Evolutionary conservation across 352 stramenopile species (phyloP), one percentile per base, ranked within the genome.

Genomic region (Phytophthora multivora): DNA sequence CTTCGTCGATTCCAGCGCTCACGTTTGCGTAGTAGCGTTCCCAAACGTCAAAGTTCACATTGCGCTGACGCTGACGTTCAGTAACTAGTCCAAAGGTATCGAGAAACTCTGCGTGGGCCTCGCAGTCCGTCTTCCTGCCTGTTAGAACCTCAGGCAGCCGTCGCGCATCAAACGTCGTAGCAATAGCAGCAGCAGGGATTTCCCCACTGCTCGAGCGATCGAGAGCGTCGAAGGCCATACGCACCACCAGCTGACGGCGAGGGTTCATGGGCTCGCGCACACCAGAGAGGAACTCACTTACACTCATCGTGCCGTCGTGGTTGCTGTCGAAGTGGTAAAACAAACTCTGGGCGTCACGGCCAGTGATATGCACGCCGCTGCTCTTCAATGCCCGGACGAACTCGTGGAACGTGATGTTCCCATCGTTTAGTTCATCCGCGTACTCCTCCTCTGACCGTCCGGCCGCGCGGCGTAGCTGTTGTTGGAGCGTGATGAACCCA

Each of bases 11-110:
- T 31, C 67, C 78, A 16, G 85, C 86, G 26, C 83, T 94, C 23
- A 98, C 73, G 61, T 97, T 97, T 4, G 75, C 67, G 71, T 98
- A 98, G 72, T 97, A 98, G 19, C 86, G 75, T 33, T 80, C 77
- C 82, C 82, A 93, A 11, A 86, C 74, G 13, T 84, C 74, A 18
- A 83, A 80, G 18, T 65, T 77, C 33, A 93, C 53, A 30, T 76
- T 81, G 51, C 84, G 80, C 19, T 93, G 67, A n/a, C 80, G 72
- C 13, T 68, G 41, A 15, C 63, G 51, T 31, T 79, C 79, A 13
- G 50, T 66, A n/a, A 59, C 26, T 25, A 88, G 58, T 11, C 88
- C 83, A 54, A 96, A 96, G 13, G 80, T 89, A 21, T 95, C 86
- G 13, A 95, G 72, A 41, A 97, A 96, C 48, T 96, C 88, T 13